These are phyloP conservation scores for Talaromyces sp. DNA, from an alignment of 2,329 filamentous ascomycete species.

Conservation along the genomic window DNA sequence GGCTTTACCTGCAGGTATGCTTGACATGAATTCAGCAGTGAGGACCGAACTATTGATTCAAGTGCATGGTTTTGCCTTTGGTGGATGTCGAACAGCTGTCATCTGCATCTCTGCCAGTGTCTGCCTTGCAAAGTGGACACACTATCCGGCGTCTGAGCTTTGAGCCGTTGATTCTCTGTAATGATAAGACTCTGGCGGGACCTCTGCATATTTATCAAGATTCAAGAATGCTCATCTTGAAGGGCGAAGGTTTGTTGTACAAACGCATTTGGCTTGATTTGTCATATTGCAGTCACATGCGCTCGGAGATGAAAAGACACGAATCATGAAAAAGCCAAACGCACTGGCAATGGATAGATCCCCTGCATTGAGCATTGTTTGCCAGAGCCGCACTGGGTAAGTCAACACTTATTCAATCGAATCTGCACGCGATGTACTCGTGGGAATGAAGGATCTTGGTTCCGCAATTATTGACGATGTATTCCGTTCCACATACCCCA, in stretches of 20 bases:
- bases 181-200: neutral
- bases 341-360: conserved; percentile 3
- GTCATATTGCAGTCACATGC: conserved; percentile 7
- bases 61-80: conserved; percentile 6
- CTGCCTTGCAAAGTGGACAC: conserved; percentile 2
- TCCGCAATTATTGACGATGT: neutral
- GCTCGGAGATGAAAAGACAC: conserved; percentile 1
- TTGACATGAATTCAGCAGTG: conserved; percentile 7
- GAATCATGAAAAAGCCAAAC: neutral
- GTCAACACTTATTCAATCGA: neutral
- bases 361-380: conserved; percentile 12
- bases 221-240: neutral
- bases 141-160: neutral
- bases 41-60: conserved; percentile 13
- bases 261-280: neutral
- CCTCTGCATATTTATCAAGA: neutral
- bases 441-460: neutral
- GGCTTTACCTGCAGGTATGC: conserved; percentile 11
- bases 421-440: neutral
- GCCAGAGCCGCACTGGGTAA: conserved; percentile 5
- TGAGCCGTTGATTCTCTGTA: neutral
- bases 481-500: neutral
- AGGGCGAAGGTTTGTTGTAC: neutral
- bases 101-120: conserved; percentile 3
- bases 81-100: conserved; percentile 15